phyloP scores from a whole-genome alignment of 1,284 basidiomycete genomes.

The Papiliotrema laurentii region DNA sequence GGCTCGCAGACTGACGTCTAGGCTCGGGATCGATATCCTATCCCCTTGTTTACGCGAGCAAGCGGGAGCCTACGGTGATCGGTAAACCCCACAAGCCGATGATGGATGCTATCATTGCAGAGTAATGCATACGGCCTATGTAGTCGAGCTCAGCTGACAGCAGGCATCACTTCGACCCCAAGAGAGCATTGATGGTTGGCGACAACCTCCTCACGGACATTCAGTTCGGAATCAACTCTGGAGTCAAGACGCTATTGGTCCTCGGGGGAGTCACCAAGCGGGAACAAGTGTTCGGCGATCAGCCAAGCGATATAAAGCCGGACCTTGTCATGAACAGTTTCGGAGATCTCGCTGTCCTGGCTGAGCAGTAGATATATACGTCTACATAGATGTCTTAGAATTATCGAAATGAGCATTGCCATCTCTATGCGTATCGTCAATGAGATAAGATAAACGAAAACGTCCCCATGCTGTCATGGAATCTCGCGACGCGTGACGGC shows the following conservation, averaged over 20 bases:
- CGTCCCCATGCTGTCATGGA: no score
- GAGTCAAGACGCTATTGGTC: constrained; percentile 81
- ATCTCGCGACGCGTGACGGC: no score
- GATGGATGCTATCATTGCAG: constrained; percentile 93
- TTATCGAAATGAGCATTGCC: no score
- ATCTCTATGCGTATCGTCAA: no score
- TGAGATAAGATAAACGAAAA: no score
- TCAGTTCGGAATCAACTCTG: constrained; percentile 79
- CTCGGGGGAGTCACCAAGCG: constrained; percentile 81
- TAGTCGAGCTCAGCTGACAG: background rate
- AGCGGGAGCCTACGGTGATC: constrained; percentile 68
- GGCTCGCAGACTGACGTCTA: constrained; percentile 4
- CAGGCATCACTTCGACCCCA: constrained; percentile 78
- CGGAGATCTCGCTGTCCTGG: constrained; percentile 59
- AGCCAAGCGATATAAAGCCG: constrained; percentile 67
- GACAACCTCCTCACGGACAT: constrained; percentile 89
- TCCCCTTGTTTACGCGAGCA: constrained; percentile 66
- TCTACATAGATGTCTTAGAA: no score
- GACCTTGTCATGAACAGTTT: constrained; percentile 73
- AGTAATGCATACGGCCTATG: constrained; percentile 56
- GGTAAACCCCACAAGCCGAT: constrained; percentile 91
- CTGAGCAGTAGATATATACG: constrained; percentile 18
- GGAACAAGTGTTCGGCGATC: constrained; percentile 66
- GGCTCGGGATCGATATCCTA: constrained; percentile 74
- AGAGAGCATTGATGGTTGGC: constrained; percentile 87